Conservation (phyloP, 768 basidiomycete species). For the Boletus sensibilis region DNA sequence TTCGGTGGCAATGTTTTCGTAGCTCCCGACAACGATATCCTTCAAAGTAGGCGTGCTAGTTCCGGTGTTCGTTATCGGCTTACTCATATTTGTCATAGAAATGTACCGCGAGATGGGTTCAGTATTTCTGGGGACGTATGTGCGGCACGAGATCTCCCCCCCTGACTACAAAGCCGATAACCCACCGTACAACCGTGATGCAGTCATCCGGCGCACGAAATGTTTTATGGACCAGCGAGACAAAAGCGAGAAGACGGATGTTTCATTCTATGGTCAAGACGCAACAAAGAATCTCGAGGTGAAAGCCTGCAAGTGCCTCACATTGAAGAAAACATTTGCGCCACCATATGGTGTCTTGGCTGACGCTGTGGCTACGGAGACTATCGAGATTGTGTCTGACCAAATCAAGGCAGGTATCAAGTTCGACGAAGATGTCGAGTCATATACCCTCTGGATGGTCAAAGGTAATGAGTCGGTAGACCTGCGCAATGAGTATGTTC, state of each 20-base stretch:
- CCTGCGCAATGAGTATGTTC: conserved; percentile 8
- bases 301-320: conserved; percentile 3
- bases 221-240: conserved; percentile 17
- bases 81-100: not conserved
- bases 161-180: not conserved
- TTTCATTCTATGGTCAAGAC: not conserved
- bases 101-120: conserved; percentile 16
- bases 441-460: conserved; percentile 12
- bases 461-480: not conserved
- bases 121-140: conserved; percentile 8
- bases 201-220: conserved; percentile 5
- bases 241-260: not conserved
- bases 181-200: not conserved
- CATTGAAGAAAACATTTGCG: conserved; percentile 8
- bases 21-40: conserved; percentile 6
- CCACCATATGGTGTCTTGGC: conserved; percentile 6
- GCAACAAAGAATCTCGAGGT: not conserved
- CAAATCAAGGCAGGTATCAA: conserved; percentile 7
- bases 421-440: not conserved
- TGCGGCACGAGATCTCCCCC: not conserved
- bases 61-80: not conserved
- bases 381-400: not conserved
- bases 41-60: conserved; percentile 10
- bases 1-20: conserved; percentile 6
- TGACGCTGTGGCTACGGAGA: not conserved